Percentiles rank a stretch among this genome's conserved stretches.
These are phyloP conservation scores for Phytopythium cucurbitacearum DNA, from an alignment of 352 stramenopile species.

Conservation along the genomic window DNA sequence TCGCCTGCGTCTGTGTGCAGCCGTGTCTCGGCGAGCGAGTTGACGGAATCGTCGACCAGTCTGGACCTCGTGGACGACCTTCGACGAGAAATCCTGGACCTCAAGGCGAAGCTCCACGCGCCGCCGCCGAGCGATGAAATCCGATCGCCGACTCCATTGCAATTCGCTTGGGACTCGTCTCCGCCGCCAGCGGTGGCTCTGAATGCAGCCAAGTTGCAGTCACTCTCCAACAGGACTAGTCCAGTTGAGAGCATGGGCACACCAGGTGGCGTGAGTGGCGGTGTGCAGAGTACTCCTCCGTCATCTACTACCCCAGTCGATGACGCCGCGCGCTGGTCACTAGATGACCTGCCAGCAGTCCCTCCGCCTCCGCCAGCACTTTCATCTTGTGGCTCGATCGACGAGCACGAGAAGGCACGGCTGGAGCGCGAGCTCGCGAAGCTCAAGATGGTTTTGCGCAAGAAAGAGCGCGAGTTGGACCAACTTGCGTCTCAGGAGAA, in stretches of 20 bases:
- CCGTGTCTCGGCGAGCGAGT: neutral
- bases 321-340: conserved; percentile 1
- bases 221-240: neutral
- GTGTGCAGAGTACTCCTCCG: neutral
- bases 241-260: no score
- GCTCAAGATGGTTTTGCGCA: neutral
- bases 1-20: neutral
- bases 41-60: conserved; percentile 17
- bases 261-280: neutral
- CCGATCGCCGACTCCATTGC: neutral
- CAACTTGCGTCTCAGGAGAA: neutral
- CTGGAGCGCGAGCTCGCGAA: conserved; percentile 1
- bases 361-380: no score
- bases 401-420: neutral
- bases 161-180: conserved; percentile 2
- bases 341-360: neutral
- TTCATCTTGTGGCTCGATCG: neutral
- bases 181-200: neutral
- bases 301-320: neutral
- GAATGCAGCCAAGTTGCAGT: no score
- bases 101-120: conserved; percentile 32
- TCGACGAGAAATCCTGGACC: conserved; percentile 29
- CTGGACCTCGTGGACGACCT: conserved; percentile 30
- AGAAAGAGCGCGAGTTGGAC: conserved; percentile 4
- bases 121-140: neutral